phyloP scores from a whole-genome alignment of 768 basidiomycete genomes.

The Gloeopeniophorella convolvens region DNA sequence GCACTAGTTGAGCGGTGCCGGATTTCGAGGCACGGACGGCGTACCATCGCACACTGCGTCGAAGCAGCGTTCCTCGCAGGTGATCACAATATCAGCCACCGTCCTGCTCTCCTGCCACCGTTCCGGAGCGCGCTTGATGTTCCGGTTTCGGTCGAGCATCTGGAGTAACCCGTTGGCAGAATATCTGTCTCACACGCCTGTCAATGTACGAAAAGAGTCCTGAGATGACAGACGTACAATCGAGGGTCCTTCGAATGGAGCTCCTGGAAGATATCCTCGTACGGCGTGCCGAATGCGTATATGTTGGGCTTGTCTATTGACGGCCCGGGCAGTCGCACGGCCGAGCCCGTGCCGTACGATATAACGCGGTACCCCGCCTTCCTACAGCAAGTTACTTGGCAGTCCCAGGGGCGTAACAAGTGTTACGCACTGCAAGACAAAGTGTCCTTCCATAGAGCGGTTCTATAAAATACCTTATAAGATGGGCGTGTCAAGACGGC shows the following conservation, averaged over 20 bases:
- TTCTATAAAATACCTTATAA: constrained; percentile 49
- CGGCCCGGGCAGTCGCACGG: constrained; percentile 91
- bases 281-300: constrained; percentile 94
- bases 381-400: constrained; percentile 35
- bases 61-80: constrained; percentile 98
- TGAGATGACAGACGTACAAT: constrained; percentile 46
- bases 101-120: constrained; percentile 91
- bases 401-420: background rate
- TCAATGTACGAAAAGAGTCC: background rate
- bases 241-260: constrained; percentile 74
- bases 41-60: constrained; percentile 97
- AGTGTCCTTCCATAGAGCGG: constrained; percentile 97
- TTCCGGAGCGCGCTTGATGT: constrained; percentile 88
- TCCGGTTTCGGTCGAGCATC: constrained; percentile 95
- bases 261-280: constrained; percentile 92
- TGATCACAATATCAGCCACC: constrained; percentile 95
- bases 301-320: constrained; percentile 98
- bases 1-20: constrained; percentile 15
- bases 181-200: constrained; percentile 48
- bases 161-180: constrained; percentile 87
- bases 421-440: constrained; percentile 70
- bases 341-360: constrained; percentile 94
- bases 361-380: constrained; percentile 89
- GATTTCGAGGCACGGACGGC: constrained; percentile 23
- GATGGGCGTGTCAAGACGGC: background rate